Conservation (phyloP, 441 rosid species). For the Iberis amara region DNA sequence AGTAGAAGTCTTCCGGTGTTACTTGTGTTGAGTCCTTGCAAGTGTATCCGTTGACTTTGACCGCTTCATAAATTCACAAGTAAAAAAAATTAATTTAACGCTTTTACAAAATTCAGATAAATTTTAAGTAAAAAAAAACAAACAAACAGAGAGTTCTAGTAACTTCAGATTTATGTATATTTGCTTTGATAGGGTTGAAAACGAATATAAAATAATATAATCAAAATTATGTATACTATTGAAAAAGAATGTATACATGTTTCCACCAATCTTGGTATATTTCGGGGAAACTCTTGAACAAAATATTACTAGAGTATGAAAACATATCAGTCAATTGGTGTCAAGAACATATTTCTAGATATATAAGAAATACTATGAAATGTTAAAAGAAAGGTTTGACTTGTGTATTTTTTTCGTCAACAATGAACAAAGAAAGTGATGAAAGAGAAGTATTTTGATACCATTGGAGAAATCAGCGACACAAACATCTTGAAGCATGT, state of each 20-base stretch:
- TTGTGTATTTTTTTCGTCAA: background rate
- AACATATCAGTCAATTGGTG: too few relatives aligned
- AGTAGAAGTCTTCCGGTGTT: conserved; percentile 58
- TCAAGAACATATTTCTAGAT: too few relatives aligned
- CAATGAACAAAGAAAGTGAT: background rate
- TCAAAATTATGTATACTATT: too few relatives aligned
- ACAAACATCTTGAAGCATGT: conserved; percentile 34
- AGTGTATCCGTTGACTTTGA: conserved; percentile 57
- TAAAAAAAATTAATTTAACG: too few relatives aligned
- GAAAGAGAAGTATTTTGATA: background rate
- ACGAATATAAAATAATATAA: too few relatives aligned
- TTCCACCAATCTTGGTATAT: too few relatives aligned
- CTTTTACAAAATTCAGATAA: background rate
- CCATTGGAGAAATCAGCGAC: conserved; percentile 34
- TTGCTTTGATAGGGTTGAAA: background rate
- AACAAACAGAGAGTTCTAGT: too few relatives aligned
- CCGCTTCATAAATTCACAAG: conserved; percentile 28
- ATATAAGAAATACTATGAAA: background rate
- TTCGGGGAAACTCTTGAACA: conserved; percentile 15
- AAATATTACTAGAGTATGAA: too few relatives aligned
- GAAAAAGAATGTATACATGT: too few relatives aligned
- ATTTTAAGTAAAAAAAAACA: background rate
- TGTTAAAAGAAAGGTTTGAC: background rate
- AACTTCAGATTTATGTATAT: background rate
- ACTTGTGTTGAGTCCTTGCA: conserved; percentile 52